Base-by-base conservation (phyloP, 2,329 filamentous ascomycete genomes). In the Aspergillus fischeri region DNA sequence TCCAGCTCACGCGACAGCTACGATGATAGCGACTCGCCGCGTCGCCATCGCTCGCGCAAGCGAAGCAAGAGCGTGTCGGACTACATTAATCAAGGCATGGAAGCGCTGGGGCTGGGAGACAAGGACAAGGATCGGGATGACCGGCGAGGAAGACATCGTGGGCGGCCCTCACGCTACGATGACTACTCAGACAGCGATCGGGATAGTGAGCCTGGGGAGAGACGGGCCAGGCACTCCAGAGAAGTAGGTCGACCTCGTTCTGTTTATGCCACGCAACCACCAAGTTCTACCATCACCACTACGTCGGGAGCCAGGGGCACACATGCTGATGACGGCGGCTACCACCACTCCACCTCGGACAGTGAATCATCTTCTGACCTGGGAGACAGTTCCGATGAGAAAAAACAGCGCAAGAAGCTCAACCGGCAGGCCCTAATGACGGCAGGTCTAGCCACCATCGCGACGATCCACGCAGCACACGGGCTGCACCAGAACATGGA, bases 391-490 rank as follows among this genome's bases (percentile, higher is more conserved):
- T 81, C 80, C 66, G 85, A 86, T 68, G 85, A 89, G 75, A 84
- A 86, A 68, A 78, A 81, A 63, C 76, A 78, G 67, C 78, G 80
- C 54, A 88, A 86, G 73, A 86, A 87, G 69, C 80, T 87, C 77
- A 80, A 80, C 77, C 82, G 84, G 72, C 87, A 87, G 74, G 83
- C 87, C 78, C 72, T 87, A 67, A 70, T 88, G 61, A 87, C 85
- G 63, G 83, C 85, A 54, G 85, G 86, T 61, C 76, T 89, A 57
- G 86, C 86, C 54, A 86, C 84, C 56, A 81, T 89, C 58, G 86
- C 86, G 41, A 88, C 86, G 28, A 87, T 89, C 60, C 86, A 89
- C 73, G 86, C 86, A 25, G 86, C 84, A 14, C 85, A 89, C 69
- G 82, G 80, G 60, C 78, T 89, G 54, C 86, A 87, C 72, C 78